Evolutionary conservation across 2,329 filamentous ascomycete species (phyloP), one percentile per base, ranked within the genome.

Genomic region (Ascochyta lentis): DNA sequence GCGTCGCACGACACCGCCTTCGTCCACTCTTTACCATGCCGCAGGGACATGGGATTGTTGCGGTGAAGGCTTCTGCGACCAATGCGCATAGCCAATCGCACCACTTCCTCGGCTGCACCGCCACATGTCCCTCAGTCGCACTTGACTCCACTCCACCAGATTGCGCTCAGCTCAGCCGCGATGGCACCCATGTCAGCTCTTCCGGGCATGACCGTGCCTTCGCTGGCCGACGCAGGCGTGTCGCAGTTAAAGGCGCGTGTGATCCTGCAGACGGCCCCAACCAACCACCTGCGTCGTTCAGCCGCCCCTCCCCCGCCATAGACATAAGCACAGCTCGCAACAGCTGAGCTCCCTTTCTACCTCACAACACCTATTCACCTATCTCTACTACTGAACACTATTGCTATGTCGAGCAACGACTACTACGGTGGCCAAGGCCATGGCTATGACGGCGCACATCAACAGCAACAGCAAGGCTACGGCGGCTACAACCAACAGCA

Each of bases 391-490:
- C 29, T 10, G 19, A 26, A 34, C 5, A 46, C 19, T 35, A 43
- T 9, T 39, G 44, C 34, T 45, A 69, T 69, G 65, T 60, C 66
- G 19, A 69, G 59, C 42, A 57, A 72, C 52, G 71, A 72, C 43
- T 76, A 75, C 56, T 76, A 76, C 64, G 70, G 72, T 47, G 66
- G 67, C 29, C 64, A 69, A 44, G 61, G 61, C 43, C 66, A 68
- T 49, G 64, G 64, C 53, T 65, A 69, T 34, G 62, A 67, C 16
- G 66, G 65, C 50, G 64, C 64, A 38, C 66, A 65, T 29, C 69
- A 69, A 42, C 66, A 68, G 42, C 66, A 64, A 48, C 67, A 67
- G 46, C 66, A 67, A 38, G 61, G 59, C 40, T 65, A 69, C 33
- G 63, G 62, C 24, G 63, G 65, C 54, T 56, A 71, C 46, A 60